Percentiles rank a stretch among this genome's conserved stretches.
These are phyloP conservation scores for Fusarium nanum DNA, from an alignment of 2,329 filamentous ascomycete genomes.

Conservation along the genomic window DNA sequence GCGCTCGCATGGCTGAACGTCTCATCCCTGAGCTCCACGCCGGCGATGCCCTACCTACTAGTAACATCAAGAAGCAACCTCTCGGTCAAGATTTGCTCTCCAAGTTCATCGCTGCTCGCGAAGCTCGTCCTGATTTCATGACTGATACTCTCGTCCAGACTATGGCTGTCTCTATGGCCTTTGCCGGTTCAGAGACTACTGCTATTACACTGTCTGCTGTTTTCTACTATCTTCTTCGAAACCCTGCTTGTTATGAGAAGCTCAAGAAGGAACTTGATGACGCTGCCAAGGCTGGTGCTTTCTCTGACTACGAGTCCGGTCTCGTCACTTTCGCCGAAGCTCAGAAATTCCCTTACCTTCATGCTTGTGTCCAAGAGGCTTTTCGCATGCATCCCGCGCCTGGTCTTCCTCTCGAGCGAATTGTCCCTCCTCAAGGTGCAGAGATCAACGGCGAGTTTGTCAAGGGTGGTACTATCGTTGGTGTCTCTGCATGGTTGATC, in stretches of 20 bases:
- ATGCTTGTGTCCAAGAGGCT: constrained; percentile 81
- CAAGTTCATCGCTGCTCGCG: constrained; percentile 77
- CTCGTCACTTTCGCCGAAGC: constrained; percentile 76
- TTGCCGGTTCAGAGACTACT: constrained; percentile 83
- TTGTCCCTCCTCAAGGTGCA: constrained; percentile 73
- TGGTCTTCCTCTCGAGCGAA: constrained; percentile 77
- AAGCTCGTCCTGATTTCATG: constrained; percentile 78
- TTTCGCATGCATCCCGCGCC: constrained; percentile 81
- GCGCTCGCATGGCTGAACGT: constrained; percentile 74
- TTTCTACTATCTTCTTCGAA: constrained; percentile 79
- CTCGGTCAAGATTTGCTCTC: constrained; percentile 71
- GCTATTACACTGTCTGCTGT: constrained; percentile 78
- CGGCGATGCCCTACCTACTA: constrained; percentile 49
- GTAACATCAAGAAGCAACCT: constrained; percentile 50
- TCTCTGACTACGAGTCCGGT: constrained; percentile 64
- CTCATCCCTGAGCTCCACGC: constrained; percentile 58
- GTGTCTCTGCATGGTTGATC: constrained; percentile 80
- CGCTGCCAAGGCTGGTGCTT: constrained; percentile 63
- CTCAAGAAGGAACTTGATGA: constrained; percentile 72
- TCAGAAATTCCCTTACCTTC: constrained; percentile 78
- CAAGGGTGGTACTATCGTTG: constrained; percentile 77
- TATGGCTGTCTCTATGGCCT: constrained; percentile 77
- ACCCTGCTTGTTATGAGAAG: constrained; percentile 64
- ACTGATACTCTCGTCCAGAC: constrained; percentile 75
- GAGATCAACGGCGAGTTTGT: constrained; percentile 72